Evolutionary conservation across 805 yeast species (phyloP).

Genomic region (Komagataella populi): DNA sequence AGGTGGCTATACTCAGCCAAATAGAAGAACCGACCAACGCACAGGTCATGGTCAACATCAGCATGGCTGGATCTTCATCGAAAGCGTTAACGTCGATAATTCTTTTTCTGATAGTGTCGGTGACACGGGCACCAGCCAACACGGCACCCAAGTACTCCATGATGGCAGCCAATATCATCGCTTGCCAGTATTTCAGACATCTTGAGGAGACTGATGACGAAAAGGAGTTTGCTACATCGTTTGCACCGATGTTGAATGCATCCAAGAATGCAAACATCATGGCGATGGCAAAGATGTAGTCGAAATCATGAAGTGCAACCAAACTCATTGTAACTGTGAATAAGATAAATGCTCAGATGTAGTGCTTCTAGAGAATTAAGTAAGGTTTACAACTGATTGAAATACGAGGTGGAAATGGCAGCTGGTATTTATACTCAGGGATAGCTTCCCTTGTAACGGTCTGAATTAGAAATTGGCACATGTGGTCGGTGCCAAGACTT

Average conservation of each 20-base stretch:
- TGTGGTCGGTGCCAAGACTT: background rate
- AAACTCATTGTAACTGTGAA: background rate
- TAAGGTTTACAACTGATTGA: background rate
- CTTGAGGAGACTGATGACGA: conserved; percentile 64
- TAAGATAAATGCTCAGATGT: background rate
- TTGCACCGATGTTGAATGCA: conserved; percentile 74
- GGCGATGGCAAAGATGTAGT: conserved; percentile 56
- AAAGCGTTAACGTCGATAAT: conserved; percentile 41
- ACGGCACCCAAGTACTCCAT: conserved; percentile 70
- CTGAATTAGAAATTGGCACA: background rate
- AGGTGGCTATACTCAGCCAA: conserved; percentile 59
- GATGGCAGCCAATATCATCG: conserved; percentile 55
- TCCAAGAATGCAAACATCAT: conserved; percentile 63
- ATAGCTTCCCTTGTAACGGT: background rate
- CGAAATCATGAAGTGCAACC: conserved; percentile 36
- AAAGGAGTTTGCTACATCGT: conserved; percentile 72
- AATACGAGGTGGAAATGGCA: background rate
- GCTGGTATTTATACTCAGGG: background rate
- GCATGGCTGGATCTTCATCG: conserved; percentile 46
- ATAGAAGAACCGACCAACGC: conserved; percentile 62
- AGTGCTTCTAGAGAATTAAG: background rate
- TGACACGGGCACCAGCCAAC: conserved; percentile 59
- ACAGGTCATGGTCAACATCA: conserved; percentile 64
- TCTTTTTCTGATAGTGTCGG: conserved; percentile 57
- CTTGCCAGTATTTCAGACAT: conserved; percentile 60